Base-by-base conservation (phyloP, 352 stramenopile species). In the Hyaloperonospora arabidopsidis region DNA sequence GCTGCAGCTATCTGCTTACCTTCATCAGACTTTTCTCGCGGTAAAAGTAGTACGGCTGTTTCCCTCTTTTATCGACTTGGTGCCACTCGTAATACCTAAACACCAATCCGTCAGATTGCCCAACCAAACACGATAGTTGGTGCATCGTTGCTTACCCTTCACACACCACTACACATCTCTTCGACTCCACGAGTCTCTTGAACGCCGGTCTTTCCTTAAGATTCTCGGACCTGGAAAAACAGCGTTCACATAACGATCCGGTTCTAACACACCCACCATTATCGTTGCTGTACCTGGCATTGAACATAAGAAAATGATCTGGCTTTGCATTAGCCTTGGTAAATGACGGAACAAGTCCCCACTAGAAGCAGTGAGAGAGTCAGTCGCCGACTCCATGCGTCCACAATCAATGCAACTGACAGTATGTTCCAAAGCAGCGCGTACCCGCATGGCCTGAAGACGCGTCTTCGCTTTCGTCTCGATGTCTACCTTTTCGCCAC, bases 1-100 rank as follows among this genome's bases (percentile, higher is more conserved):
- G 21, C 23, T 35, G 14, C 25, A 57, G 15, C 32, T 44, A n/a
- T 19, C 35, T 36, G 22, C 11, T 39, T 45, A 87, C 77, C 74
- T 87, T 89, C 49, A 89, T 70, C 4, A 61, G 59, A 0, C 45
- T 49, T 2, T 54, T 57, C 2, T 73, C 66, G 28, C 67, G 72
- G 34, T 87, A 75, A 45, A 95, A 79, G 48, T 95, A 97, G 70
- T 94, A 95, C 25, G 88, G 88, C 52, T 97, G 88, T 57, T 94
- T 95, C 49, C 89, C 79, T 15, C 72, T 72, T 65, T 90, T 95
- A 55, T 83, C 68, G 13, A 95, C 63, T 57, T 92, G 79, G 34
- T 93, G 82, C 88, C 88, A 97, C 54, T 97, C 88, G 56, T 95
- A 97, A 59, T 95, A 96, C 7, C 75, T 86, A 21, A 8, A 18